Evolutionary conservation across 1,284 basidiomycete genomes (phyloP).

Genomic region (Trichosporon sp.): DNA sequence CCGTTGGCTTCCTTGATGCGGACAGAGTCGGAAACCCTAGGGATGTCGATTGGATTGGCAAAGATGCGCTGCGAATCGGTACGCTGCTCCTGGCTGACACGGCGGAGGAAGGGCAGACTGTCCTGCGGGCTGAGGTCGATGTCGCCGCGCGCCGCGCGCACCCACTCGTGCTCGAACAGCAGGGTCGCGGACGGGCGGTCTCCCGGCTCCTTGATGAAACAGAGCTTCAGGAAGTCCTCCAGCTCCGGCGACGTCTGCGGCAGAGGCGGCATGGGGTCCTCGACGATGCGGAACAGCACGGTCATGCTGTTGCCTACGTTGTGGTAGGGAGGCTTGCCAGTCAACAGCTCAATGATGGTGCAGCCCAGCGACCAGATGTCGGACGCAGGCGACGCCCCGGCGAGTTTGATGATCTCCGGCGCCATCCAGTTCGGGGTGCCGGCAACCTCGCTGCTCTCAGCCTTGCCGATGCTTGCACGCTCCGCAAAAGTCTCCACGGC

Average conservation of each 20-base stretch:
- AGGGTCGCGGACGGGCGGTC: constrained; percentile 73
- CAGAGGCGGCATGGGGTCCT: constrained; percentile 79
- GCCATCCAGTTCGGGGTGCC: constrained; percentile 99
- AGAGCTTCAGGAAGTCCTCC: constrained; percentile 69
- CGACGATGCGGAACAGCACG: constrained; percentile 95
- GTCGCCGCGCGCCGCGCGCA: constrained; percentile 49
- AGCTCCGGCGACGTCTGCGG: constrained; percentile 71
- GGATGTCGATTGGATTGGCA: constrained; percentile 4
- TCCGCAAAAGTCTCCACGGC: constrained; percentile 67
- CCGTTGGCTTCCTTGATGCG: constrained; percentile 3
- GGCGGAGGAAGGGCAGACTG: constrained; percentile 85
- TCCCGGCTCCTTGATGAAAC: constrained; percentile 82
- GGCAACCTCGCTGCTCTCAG: constrained; percentile 54
- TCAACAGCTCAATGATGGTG: constrained; percentile 87
- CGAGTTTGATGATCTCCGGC: constrained; percentile 80
- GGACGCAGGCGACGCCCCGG: constrained; percentile 56
- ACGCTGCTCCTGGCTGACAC: constrained; percentile 71
- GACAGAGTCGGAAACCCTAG: background rate
- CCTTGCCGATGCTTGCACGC: constrained; percentile 45
- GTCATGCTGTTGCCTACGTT: constrained; percentile 81
- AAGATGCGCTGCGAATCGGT: constrained; percentile 55
- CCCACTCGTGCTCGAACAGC: constrained; percentile 85
- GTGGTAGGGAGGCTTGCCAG: constrained; percentile 83
- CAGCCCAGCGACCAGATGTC: constrained; percentile 86
- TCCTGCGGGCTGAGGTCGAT: constrained; percentile 65